phyloP scores from a whole-genome alignment of 192 early-diverging fungal species.

The Entrophospora sp. region DNA sequence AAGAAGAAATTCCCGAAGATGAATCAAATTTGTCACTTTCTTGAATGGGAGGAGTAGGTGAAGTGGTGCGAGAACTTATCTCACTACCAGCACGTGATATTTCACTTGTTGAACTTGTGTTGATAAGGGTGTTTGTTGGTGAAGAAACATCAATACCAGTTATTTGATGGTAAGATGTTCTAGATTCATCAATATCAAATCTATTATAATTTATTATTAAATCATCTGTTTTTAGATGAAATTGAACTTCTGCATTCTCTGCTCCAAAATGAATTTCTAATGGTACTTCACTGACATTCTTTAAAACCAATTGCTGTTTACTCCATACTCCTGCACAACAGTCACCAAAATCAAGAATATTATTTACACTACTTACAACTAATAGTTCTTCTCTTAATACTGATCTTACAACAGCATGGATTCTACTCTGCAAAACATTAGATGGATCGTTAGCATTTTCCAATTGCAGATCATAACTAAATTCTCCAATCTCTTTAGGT shows the following conservation, averaged over 20 bases:
- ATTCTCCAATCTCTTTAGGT: constrained; percentile 84
- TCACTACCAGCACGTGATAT: constrained; percentile 38
- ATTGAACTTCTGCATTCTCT: constrained; percentile 49
- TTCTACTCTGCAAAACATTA: constrained; percentile 70
- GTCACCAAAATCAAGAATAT: constrained; percentile 85
- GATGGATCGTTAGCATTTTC: constrained; percentile 84
- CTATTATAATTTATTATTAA: neutral
- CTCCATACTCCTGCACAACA: constrained; percentile 87
- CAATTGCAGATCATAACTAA: constrained; percentile 77
- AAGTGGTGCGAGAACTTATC: constrained; percentile 39
- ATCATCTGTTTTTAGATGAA: constrained; percentile 39
- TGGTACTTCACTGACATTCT: constrained; percentile 67
- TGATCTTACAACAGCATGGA: constrained; percentile 75
- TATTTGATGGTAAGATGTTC: too few species aligned
- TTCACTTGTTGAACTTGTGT: constrained; percentile 36
- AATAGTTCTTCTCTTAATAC: constrained; percentile 64
- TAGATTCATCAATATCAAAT: too few species aligned
- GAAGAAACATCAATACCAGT: too few species aligned
- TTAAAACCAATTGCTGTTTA: constrained; percentile 66
- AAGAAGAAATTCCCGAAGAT: neutral
- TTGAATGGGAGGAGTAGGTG: constrained; percentile 24
- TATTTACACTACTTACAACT: constrained; percentile 61
- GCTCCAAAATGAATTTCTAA: constrained; percentile 68
- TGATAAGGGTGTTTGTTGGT: constrained; percentile 22
- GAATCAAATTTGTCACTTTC: constrained; percentile 19